A percentile compares a stretch with the other conserved stretches of the same genome.
These are phyloP conservation scores for Oligophagozyma castellii DNA, from an alignment of 1,139 yeast genomes.

Conservation along the genomic window DNA sequence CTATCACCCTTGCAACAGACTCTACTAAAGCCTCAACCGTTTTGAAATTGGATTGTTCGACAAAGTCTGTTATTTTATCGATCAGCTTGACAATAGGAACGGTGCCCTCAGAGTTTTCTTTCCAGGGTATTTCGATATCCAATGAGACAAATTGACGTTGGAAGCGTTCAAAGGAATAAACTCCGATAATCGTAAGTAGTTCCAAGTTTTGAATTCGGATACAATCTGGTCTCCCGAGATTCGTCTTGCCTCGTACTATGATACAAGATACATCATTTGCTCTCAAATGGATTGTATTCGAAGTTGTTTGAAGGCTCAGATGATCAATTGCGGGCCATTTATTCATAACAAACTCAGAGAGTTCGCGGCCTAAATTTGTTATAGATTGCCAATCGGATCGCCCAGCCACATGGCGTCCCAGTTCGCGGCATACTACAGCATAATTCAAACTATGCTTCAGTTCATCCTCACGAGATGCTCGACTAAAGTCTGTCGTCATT, in stretches of 20 bases:
- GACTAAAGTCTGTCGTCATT: constrained; percentile 52
- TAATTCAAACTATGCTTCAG: constrained; percentile 72
- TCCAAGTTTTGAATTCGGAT: constrained; percentile 40
- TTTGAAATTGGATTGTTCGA: constrained; percentile 64
- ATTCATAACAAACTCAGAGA: constrained; percentile 36
- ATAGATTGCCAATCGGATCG: constrained; percentile 32
- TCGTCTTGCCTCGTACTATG: constrained; percentile 15
- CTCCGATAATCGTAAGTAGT: constrained; percentile 71
- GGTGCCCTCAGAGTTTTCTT: constrained; percentile 13
- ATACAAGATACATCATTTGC: constrained; percentile 35
- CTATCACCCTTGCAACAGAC: constrained; percentile 52
- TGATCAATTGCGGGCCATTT: constrained; percentile 20
- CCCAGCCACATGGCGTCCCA: constrained; percentile 9
- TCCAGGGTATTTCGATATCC: constrained; percentile 36
- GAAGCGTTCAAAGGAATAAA: constrained; percentile 76
- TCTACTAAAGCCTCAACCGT: constrained; percentile 88
- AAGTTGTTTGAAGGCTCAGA: constrained; percentile 11
- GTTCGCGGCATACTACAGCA: constrained; percentile 61
- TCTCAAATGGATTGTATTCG: constrained; percentile 33
- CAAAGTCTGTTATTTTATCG: constrained; percentile 38
- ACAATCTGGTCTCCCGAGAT: constrained; percentile 8
- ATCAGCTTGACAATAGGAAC: constrained; percentile 27
- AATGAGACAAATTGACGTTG: constrained; percentile 64
- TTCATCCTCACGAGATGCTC: constrained; percentile 66
- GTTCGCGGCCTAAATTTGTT: constrained; percentile 42